Evolutionary conservation across 1,284 basidiomycete species (phyloP).

Genomic region (Sporisorium graminicola): DNA sequence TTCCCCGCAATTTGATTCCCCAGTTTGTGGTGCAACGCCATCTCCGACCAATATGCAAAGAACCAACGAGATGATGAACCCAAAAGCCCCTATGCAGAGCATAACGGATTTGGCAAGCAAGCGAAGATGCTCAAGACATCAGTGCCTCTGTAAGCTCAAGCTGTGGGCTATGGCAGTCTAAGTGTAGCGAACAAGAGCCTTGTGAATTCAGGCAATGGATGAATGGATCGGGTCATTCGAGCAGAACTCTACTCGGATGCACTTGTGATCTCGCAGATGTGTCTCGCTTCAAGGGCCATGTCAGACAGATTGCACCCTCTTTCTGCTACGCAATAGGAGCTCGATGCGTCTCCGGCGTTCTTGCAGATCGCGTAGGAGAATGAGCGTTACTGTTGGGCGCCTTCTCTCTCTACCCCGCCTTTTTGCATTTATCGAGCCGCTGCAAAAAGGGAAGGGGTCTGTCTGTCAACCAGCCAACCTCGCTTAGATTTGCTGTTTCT

Average conservation of each 20-base stretch:
- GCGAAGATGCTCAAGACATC: too few relatives aligned
- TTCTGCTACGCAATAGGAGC: conserved; percentile 1
- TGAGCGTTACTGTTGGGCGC: too few relatives aligned
- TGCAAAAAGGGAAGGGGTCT: not conserved
- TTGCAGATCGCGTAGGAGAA: conserved; percentile 2
- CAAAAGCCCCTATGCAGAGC: not conserved
- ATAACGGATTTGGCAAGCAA: too few relatives aligned
- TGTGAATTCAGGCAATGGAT: too few relatives aligned
- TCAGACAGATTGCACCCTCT: not conserved
- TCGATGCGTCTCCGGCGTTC: not conserved
- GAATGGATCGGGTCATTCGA: too few relatives aligned
- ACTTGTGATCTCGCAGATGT: not conserved
- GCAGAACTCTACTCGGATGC: not conserved
- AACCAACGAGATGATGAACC: not conserved
- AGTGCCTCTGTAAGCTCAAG: too few relatives aligned
- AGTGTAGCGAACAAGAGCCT: too few relatives aligned
- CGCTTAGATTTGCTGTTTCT: not conserved
- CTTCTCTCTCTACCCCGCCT: not conserved
- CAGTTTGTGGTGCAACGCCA: not conserved
- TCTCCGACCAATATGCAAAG: not conserved
- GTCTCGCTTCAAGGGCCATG: not conserved
- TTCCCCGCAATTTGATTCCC: not conserved
- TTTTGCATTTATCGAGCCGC: not conserved
- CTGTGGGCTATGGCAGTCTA: too few relatives aligned
- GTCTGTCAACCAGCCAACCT: not conserved